Percentiles rank a stretch among this genome's conserved stretches.
These are phyloP conservation scores for Tolypocladium cylindrosporum DNA, from an alignment of 2,329 filamentous ascomycete genomes.

Conservation along the genomic window DNA sequence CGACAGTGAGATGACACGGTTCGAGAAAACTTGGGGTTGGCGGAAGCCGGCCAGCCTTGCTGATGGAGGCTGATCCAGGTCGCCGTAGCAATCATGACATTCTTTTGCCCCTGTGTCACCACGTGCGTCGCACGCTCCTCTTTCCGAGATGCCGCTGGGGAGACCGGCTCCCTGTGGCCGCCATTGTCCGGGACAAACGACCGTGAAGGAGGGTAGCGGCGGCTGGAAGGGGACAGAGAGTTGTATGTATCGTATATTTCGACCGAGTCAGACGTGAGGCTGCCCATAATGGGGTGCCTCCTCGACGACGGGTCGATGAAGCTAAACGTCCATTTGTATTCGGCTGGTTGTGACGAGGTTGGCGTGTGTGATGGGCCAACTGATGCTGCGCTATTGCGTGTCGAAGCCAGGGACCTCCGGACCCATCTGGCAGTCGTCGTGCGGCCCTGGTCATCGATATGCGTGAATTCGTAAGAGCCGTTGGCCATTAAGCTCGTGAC, in stretches of 20 bases:
- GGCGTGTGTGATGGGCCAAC: constrained; percentile 8
- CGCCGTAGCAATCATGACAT: constrained; percentile 26
- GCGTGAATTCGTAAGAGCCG: constrained; percentile 58
- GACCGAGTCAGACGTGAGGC: constrained; percentile 51
- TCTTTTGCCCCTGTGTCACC: constrained; percentile 22
- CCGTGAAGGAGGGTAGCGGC: constrained; percentile 36
- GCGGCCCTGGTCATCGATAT: constrained; percentile 45
- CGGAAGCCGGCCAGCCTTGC: constrained; percentile 22
- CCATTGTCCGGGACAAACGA: constrained; percentile 16
- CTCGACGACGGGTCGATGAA: constrained; percentile 59
- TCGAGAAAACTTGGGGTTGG: constrained; percentile 17
- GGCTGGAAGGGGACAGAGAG: constrained; percentile 39
- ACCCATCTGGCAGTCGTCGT: constrained; percentile 61
- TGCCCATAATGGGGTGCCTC: constrained; percentile 66
- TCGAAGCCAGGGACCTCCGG: constrained; percentile 25
- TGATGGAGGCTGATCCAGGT: constrained; percentile 27
- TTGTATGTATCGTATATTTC: constrained; percentile 62
- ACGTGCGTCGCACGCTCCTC: constrained; percentile 19
- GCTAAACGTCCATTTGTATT: constrained; percentile 64
- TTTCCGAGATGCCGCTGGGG: constrained; percentile 6
- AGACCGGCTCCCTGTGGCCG: constrained; percentile 10
- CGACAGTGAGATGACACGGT: constrained; percentile 14
- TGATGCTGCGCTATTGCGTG: constrained; percentile 8
- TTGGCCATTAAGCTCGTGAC: constrained; percentile 38
- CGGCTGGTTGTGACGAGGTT: constrained; percentile 18